These are phyloP conservation scores for Eimeria sp. DNA, from an alignment of 169 alveolate genomes.

Conservation along the genomic window DNA sequence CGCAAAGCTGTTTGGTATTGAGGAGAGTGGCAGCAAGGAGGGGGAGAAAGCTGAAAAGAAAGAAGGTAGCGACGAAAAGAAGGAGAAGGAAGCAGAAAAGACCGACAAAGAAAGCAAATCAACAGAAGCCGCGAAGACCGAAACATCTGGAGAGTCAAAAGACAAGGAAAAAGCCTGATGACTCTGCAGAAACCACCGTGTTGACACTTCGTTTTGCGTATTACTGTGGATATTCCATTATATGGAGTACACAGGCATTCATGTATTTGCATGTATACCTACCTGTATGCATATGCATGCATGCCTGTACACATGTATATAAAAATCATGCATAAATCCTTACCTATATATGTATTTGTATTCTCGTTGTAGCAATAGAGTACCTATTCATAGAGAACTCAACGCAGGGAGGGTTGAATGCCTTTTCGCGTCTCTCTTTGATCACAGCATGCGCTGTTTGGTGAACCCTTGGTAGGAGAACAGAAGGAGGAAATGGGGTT, in stretches of 20 bases:
- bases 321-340: no score
- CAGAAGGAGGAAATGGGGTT: not conserved
- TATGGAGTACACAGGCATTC: no score
- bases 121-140: constrained; percentile 78
- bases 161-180: constrained; percentile 71
- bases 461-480: not conserved
- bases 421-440: not conserved
- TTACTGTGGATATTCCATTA: no score
- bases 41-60: constrained; percentile 81
- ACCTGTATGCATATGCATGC: not conserved
- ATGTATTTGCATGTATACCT: no score
- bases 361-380: not conserved
- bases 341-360: no score
- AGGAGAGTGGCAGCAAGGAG: constrained; percentile 71
- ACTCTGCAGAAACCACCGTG: not conserved
- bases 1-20: constrained; percentile 88
- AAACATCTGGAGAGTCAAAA: constrained; percentile 76
- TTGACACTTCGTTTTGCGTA: not conserved
- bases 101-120: not conserved
- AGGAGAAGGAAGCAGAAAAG: constrained; percentile 85
- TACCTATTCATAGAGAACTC: not conserved
- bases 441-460: not conserved
- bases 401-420: not conserved
- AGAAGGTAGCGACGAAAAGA: constrained; percentile 77
- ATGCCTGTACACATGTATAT: not conserved